These are phyloP conservation scores for Mycosphaerella arachidis DNA, from an alignment of 2,329 filamentous ascomycete genomes.

Conservation along the genomic window DNA sequence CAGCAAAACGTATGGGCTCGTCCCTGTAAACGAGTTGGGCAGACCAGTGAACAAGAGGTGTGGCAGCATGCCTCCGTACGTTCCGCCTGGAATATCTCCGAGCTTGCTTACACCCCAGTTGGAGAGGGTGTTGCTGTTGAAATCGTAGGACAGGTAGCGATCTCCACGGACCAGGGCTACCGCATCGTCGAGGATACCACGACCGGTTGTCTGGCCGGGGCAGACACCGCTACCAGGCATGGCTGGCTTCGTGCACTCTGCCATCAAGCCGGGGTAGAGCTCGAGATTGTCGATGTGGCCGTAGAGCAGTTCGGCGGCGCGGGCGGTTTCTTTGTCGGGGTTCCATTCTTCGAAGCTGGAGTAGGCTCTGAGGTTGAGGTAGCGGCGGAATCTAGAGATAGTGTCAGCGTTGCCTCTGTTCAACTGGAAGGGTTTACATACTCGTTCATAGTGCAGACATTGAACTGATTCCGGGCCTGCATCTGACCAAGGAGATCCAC, in stretches of 20 bases:
- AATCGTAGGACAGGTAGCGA: constrained; percentile 46
- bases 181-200: constrained; percentile 47
- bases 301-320: constrained; percentile 44
- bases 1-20: constrained; percentile 46
- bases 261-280: constrained; percentile 55
- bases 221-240: constrained; percentile 46
- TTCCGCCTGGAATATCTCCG: constrained; percentile 34
- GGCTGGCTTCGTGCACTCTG: constrained; percentile 53
- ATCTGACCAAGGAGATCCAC: constrained; percentile 48
- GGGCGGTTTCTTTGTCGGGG: constrained; percentile 35
- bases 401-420: too few species aligned
- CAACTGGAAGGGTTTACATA: constrained; percentile 23
- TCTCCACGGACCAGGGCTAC: constrained; percentile 46
- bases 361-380: constrained; percentile 37
- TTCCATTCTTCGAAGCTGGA: constrained; percentile 35
- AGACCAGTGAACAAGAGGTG: constrained; percentile 44
- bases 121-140: constrained; percentile 46
- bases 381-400: constrained; percentile 30
- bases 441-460: constrained; percentile 52
- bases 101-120: constrained; percentile 50
- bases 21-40: constrained; percentile 47
- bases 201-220: constrained; percentile 43
- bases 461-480: constrained; percentile 45
- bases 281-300: constrained; percentile 52
- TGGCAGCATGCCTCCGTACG: constrained; percentile 44